Conservation (phyloP, 2,329 filamentous ascomycete genomes). For the Colletotrichum eleusines region DNA sequence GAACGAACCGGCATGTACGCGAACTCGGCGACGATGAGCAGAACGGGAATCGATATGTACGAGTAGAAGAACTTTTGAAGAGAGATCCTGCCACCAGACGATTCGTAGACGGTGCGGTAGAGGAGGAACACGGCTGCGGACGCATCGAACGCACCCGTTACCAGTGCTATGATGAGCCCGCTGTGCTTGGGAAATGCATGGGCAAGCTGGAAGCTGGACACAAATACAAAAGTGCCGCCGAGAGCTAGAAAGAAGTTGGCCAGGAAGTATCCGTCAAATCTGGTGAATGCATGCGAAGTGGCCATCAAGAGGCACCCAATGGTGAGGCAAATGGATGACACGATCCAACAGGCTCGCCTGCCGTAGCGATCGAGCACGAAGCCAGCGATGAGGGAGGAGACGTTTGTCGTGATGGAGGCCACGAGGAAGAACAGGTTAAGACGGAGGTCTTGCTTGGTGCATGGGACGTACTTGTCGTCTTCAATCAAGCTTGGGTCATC, state of each 20-base stretch:
- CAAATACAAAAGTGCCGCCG: constrained; percentile 86
- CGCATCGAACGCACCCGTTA: constrained; percentile 87
- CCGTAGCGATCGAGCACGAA: constrained; percentile 87
- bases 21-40: constrained; percentile 54
- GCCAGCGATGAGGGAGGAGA: constrained; percentile 86
- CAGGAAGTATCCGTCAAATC: constrained; percentile 78
- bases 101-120: constrained; percentile 78
- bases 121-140: constrained; percentile 82
- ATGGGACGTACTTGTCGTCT: constrained; percentile 51
- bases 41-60: constrained; percentile 52
- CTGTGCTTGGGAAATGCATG: constrained; percentile 84
- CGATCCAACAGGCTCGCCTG: constrained; percentile 79
- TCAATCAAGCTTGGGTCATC: constrained; percentile 36
- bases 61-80: constrained; percentile 56
- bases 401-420: constrained; percentile 88
- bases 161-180: constrained; percentile 79
- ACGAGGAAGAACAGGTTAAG: constrained; percentile 94
- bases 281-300: constrained; percentile 70
- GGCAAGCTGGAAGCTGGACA: constrained; percentile 85
- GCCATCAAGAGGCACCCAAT: constrained; percentile 79
- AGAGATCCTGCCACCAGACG: constrained; percentile 56
- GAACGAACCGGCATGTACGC: constrained; percentile 54
- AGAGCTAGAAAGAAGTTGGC: constrained; percentile 83
- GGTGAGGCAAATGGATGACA: constrained; percentile 76
- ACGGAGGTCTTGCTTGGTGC: constrained; percentile 62